phyloP scores from a whole-genome alignment of 108 stramenopile species.

The Skeletonema tropicum region DNA sequence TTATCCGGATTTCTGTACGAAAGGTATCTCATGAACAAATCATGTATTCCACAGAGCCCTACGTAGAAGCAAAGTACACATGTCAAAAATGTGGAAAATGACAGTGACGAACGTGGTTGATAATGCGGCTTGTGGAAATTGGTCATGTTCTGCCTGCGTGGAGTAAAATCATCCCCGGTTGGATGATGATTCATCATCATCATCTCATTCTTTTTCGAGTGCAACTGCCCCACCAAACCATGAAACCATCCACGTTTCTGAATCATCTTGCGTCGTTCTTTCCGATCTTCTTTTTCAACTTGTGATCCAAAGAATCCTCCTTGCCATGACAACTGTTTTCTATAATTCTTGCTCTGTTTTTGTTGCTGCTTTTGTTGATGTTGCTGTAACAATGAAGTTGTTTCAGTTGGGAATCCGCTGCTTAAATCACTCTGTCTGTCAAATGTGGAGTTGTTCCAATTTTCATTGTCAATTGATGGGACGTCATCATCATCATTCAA shows the following conservation, averaged over 20 bases:
- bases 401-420: slow-evolving; percentile 30
- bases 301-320: slow-evolving; percentile 51
- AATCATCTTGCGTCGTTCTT: slow-evolving; percentile 36
- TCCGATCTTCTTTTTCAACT: slow-evolving; percentile 49
- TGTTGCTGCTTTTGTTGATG: background rate
- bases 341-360: background rate
- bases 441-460: slow-evolving; percentile 16
- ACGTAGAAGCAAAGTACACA: slow-evolving; percentile 40
- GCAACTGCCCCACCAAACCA: slow-evolving; percentile 17
- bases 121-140: background rate
- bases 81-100: slow-evolving; percentile 28
- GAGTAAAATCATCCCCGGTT: slow-evolving; percentile 27
- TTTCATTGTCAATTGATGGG: slow-evolving; percentile 40
- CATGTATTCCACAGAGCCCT: slow-evolving; percentile 41
- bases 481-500: slow-evolving; percentile 53
- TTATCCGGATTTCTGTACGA: slow-evolving; percentile 35
- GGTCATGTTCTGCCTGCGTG: background rate
- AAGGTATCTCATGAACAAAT: slow-evolving; percentile 47
- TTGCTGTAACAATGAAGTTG: slow-evolving; percentile 29
- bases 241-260: slow-evolving; percentile 22
- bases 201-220: background rate
- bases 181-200: slow-evolving; percentile 21
- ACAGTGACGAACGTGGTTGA: background rate
- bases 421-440: slow-evolving; percentile 2
- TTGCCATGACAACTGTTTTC: slow-evolving; percentile 32